Base-by-base conservation (phyloP, 169 alveolate genomes). In the Plasmodium coatneyi region DNA sequence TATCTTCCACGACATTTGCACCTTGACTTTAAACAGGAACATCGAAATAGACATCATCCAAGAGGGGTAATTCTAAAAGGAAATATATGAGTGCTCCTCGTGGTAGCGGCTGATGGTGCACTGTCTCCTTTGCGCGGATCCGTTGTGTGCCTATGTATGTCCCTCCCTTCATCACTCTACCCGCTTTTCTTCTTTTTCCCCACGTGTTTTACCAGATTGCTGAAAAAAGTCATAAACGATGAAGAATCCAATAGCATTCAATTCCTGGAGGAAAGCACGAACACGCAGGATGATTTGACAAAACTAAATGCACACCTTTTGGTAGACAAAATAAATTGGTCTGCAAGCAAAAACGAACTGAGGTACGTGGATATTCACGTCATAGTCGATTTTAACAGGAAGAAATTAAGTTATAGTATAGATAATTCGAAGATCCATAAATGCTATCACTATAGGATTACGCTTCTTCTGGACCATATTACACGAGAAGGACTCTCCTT, bases 11-110 rank as follows among this genome's bases (percentile, higher is more conserved):
- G 93, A 84, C n/a, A 84, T 84, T 30, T 76, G 80, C 32, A 30
- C 70, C 60, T 9, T 84, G 30, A 54, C 79, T 12, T 28, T 78
- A 72, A 84, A 39, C 28, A 84, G 52, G 79, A 78, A 84, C 79
- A 84, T 84, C 66, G 86, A 84, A 12, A 84, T 84, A 49, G 93
- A 84, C 46, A 84, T 84, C 39, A 84, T 84, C 41, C 93, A 84
- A 54, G 93, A 84, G 32, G 93, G 93, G 93, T 84, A 84, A 34
- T 4, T 25, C 12, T 28, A 25, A 71, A 25, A 41, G 39, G 32
- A 71, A 83, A 83, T 14, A 83, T 22, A 0, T 66, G 36, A 16
- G 7, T 7, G 25, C 60, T 12, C 1, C 22, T 14, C 14, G 25
- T 49, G 60, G 60, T 49, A 49, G 60, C 60, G 7, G 22, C 60